A percentile compares a stretch with the other conserved stretches of the same genome.
These are phyloP conservation scores for Pseudocercospora crystallina DNA, from an alignment of 2,329 filamentous ascomycete species.

Conservation along the genomic window DNA sequence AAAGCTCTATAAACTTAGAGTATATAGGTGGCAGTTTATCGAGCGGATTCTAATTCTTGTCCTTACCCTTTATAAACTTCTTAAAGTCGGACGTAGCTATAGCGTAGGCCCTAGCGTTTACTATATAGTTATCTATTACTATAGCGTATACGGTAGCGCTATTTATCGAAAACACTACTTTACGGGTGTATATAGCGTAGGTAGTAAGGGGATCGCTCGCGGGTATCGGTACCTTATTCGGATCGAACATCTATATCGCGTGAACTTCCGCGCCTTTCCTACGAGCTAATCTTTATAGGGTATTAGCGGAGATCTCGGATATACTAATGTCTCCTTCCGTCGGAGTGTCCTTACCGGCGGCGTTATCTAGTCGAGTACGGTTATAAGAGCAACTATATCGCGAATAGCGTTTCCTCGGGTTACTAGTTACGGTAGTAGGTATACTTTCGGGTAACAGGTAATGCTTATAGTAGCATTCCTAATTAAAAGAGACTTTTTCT, in stretches of 20 bases:
- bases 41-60: neutral
- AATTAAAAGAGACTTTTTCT: no score
- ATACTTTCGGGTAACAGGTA: neutral
- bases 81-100: neutral
- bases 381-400: no score
- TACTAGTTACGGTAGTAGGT: no score
- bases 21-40: neutral
- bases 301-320: neutral
- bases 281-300: neutral
- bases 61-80: no score
- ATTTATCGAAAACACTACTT: neutral
- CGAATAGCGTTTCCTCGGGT: no score
- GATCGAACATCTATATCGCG: constrained; percentile 2
- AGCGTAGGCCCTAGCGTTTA: neutral
- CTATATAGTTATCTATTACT: neutral
- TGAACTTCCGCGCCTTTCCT: neutral
- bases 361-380: neutral
- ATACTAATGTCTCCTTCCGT: neutral
- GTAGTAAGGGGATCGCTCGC: neutral
- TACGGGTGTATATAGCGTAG: neutral
- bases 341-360: neutral
- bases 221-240: no score
- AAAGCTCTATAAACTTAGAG: neutral
- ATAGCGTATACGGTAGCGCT: neutral
- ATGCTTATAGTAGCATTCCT: no score